phyloP scores from a whole-genome alignment of 2,329 filamentous ascomycete species.

The Talaromyces funiculosus region DNA sequence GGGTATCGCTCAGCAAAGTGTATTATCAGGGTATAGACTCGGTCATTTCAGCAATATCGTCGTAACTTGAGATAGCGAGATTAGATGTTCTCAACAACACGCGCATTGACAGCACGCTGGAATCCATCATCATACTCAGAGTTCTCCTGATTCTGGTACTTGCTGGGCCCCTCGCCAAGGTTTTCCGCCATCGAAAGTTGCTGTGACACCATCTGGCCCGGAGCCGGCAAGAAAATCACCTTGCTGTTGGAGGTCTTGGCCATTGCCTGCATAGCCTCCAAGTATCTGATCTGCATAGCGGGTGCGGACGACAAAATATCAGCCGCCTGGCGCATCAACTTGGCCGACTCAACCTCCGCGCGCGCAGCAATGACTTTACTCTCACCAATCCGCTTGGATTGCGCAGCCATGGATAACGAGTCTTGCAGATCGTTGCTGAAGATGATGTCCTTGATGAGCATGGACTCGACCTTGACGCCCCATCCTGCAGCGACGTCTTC shows the following conservation, averaged over 20 bases:
- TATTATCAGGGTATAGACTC: not conserved
- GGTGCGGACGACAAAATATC: constrained; percentile 88
- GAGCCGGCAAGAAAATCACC: constrained; percentile 73
- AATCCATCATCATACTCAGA: constrained; percentile 52
- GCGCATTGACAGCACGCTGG: constrained; percentile 74
- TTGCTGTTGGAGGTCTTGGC: constrained; percentile 87
- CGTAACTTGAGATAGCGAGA: not conserved
- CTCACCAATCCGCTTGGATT: constrained; percentile 97
- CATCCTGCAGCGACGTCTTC: constrained; percentile 90
- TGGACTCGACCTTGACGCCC: constrained; percentile 94
- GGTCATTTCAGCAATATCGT: not conserved
- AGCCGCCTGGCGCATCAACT: constrained; percentile 77
- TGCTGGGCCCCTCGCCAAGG: constrained; percentile 53
- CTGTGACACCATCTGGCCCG: constrained; percentile 53
- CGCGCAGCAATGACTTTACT: constrained; percentile 97
- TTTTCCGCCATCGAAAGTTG: constrained; percentile 47
- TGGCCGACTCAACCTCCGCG: constrained; percentile 92
- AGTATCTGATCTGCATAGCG: constrained; percentile 96
- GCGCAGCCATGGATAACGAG: constrained; percentile 93
- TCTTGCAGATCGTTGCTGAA: constrained; percentile 95
- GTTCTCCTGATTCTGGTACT: constrained; percentile 39
- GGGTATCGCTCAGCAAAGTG: constrained; percentile 1
- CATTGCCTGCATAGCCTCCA: constrained; percentile 99
- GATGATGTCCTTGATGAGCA: constrained; percentile 99
- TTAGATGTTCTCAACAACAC: constrained; percentile 82